A percentile compares a stretch with the other conserved stretches of the same genome.
Conservation (phyloP, 2,329 filamentous ascomycete species). For the Gremmenia infestans region DNA sequence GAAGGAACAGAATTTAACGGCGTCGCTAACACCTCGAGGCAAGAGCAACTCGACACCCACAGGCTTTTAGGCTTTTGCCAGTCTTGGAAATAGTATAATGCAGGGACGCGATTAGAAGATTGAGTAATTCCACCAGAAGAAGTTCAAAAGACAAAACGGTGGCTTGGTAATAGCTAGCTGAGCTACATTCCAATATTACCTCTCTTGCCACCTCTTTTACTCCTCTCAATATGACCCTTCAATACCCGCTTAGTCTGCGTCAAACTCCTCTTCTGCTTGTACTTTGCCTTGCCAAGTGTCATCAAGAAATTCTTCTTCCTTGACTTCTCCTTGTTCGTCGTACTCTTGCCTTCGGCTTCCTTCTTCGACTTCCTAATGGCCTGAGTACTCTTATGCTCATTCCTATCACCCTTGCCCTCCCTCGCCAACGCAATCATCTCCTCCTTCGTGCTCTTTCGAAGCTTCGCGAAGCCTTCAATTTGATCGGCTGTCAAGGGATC, state of each 20-base stretch:
- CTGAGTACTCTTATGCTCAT: slow-evolving; percentile 80
- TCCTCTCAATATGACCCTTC: slow-evolving; percentile 74
- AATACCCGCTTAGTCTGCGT: slow-evolving; percentile 78
- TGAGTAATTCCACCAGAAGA: background rate
- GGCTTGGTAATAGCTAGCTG: background rate
- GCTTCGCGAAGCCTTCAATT: slow-evolving; percentile 78
- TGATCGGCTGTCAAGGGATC: slow-evolving; percentile 86
- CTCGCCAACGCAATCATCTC: slow-evolving; percentile 79
- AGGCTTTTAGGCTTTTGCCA: no score
- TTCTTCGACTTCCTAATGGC: slow-evolving; percentile 84
- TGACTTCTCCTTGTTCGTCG: slow-evolving; percentile 95
- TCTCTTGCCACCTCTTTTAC: slow-evolving; percentile 77
- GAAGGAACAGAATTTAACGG: no score
- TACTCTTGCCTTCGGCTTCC: slow-evolving; percentile 84
- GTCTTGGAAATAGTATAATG: background rate
- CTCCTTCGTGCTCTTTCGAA: slow-evolving; percentile 84
- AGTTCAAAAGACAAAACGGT: background rate
- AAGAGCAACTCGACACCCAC: no score
- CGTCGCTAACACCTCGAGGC: no score
- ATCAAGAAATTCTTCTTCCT: slow-evolving; percentile 98
- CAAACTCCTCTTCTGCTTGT: slow-evolving; percentile 91
- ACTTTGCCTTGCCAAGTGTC: slow-evolving; percentile 94
- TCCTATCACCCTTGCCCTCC: slow-evolving; percentile 72
- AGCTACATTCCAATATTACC: slow-evolving; percentile 51
- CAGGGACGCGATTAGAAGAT: background rate